Conservation (phyloP, 495 filamentous ascomycete species). For the Rhizodiscina lignyota region DNA sequence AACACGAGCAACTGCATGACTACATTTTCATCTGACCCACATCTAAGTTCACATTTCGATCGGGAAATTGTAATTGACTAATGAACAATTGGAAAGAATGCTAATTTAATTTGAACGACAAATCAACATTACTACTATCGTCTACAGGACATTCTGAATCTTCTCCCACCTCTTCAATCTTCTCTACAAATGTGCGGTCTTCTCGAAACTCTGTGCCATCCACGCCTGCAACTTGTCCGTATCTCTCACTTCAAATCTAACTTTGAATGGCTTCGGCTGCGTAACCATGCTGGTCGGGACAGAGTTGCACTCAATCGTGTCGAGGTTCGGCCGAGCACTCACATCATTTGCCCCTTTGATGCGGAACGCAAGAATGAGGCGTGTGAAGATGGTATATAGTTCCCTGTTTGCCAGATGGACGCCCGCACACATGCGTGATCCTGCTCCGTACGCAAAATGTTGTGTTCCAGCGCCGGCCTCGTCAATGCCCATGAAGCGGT, state of each 20-base stretch:
- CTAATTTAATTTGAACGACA: too few relatives aligned
- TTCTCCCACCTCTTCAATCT: too few relatives aligned
- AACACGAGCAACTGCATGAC: too few relatives aligned
- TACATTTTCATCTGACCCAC: too few relatives aligned
- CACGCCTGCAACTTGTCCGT: not conserved
- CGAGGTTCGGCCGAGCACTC: conserved; percentile 1
- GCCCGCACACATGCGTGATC: conserved; percentile 46
- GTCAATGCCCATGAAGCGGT: conserved; percentile 35
- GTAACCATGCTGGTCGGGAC: conserved; percentile 1
- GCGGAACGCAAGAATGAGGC: conserved; percentile 39
- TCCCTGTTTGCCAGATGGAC: conserved; percentile 45
- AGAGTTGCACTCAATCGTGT: not conserved
- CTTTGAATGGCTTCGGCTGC: conserved; percentile 4
- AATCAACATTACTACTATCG: too few relatives aligned
- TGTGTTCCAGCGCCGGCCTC: conserved; percentile 35
- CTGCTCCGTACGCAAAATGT: conserved; percentile 45
- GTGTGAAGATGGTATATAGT: conserved; percentile 40
- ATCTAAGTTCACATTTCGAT: too few relatives aligned
- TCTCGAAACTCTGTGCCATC: conserved; percentile 1
- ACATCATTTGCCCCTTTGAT: conserved; percentile 22
- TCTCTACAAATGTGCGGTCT: too few relatives aligned
- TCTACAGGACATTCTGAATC: too few relatives aligned
- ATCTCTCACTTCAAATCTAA: conserved; percentile 3
- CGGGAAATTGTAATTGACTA: too few relatives aligned
- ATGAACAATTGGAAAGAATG: too few relatives aligned